Base-by-base conservation (phyloP, 2,329 filamentous ascomycete genomes). In the Aciculosporium take region DNA sequence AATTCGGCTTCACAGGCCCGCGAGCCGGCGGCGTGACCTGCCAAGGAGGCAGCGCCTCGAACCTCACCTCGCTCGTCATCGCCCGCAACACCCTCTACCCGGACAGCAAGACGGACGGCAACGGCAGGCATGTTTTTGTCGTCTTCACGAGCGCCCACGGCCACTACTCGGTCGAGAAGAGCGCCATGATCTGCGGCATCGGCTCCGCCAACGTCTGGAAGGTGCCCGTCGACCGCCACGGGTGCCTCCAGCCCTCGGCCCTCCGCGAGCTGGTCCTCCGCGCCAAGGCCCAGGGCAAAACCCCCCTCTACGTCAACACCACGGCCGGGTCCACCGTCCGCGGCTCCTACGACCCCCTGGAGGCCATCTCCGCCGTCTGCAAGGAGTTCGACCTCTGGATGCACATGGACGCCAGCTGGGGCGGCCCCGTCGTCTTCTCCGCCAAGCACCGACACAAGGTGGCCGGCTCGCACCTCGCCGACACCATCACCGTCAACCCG, bases 81-180 rank as follows among this genome's bases (percentile, higher is more conserved):
- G 89, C 91, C 4, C 77, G 89, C 45, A 95, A 94, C 65, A 81
- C 74, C 0, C 69, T 95, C 2, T 94, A 78, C 56, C 88, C 89
- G 0, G 68, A 75, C 8, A 86, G 81, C 39, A 94, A 94, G 60
- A 65, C 64, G 0, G 59, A 72, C 1, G 91, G 91, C 13, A 86
- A 87, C 54, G 72, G 68, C 1, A 55, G 57, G 4, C 61, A 68
- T 46, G 68, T 72, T 17, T 89, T 95, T 53, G 81, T 86, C 17
- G 64, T 95, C 41, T 95, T 96, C 65, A 95, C 89, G 3, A 85
- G 79, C 49, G 77, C 72, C 1, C 87, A 96, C 58, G 88, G 89
- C 0, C 91, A 96, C 67, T 98, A 96, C 66, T 88, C 81, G 5
- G 76, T 96, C 21, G 86, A 94, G 54, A 96, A 96, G 64, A 88